phyloP scores from a whole-genome alignment of 352 stramenopile species.

The Pythium volutum region DNA sequence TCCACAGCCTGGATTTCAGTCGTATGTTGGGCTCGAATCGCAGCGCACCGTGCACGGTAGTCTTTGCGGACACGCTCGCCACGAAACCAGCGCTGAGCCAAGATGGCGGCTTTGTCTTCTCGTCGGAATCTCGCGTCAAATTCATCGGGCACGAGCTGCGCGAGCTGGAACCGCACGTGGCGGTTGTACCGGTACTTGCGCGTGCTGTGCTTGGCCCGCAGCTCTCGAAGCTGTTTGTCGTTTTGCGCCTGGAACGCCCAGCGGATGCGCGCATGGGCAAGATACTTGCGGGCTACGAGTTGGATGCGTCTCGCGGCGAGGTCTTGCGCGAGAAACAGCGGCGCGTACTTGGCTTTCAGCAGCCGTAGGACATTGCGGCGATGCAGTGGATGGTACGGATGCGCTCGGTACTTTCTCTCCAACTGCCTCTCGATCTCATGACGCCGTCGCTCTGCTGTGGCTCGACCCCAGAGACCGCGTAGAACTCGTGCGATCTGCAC shows the following conservation, averaged over 20 bases:
- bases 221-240: constrained; percentile 34
- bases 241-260: constrained; percentile 34
- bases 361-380: constrained; percentile 37
- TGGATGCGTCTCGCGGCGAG: constrained; percentile 51
- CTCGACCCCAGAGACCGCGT: constrained; percentile 55
- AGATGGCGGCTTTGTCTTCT: constrained; percentile 35
- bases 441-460: constrained; percentile 20
- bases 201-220: constrained; percentile 57
- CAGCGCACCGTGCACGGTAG: constrained; percentile 27
- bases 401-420: constrained; percentile 30
- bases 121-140: constrained; percentile 40
- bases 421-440: constrained; percentile 22
- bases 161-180: constrained; percentile 44
- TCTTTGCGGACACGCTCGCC: constrained; percentile 32
- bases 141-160: constrained; percentile 37
- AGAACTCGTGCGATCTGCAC: constrained; percentile 61
- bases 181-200: constrained; percentile 72
- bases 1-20: constrained; percentile 14
- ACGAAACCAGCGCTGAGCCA: constrained; percentile 50
- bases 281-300: constrained; percentile 31
- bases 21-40: constrained; percentile 11
- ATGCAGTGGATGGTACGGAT: constrained; percentile 39
- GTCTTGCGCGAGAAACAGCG: constrained; percentile 62
- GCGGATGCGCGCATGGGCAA: constrained; percentile 42
- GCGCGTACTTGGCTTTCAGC: constrained; percentile 40